A percentile compares a stretch with the other conserved stretches of the same genome.
Evolutionary conservation across 352 stramenopile species (phyloP).

Genomic region (Globisporangium cederbergense): DNA sequence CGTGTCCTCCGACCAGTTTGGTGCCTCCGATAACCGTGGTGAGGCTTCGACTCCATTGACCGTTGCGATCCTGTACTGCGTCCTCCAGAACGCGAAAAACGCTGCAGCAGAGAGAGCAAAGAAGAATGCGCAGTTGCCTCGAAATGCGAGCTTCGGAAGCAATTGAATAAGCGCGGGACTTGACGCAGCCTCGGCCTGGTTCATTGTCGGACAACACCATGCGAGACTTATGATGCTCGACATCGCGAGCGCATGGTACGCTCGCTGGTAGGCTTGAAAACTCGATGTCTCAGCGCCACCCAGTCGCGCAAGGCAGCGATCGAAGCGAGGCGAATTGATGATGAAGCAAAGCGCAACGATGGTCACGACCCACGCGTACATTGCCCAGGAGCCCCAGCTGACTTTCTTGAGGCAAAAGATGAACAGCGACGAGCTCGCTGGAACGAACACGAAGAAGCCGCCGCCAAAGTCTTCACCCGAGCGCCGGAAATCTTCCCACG

Average conservation of each 20-base stretch:
- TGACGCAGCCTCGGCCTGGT: slow-evolving; percentile 2
- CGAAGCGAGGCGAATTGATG: slow-evolving; percentile 39
- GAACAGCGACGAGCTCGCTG: slow-evolving; percentile 29
- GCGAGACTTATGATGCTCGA: slow-evolving; percentile 38
- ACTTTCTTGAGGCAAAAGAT: slow-evolving; percentile 28
- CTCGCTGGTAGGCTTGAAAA: slow-evolving; percentile 39
- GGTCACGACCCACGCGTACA: slow-evolving; percentile 38
- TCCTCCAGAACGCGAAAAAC: slow-evolving; percentile 40
- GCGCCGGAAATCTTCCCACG: slow-evolving; percentile 29
- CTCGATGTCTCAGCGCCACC: slow-evolving; percentile 24
- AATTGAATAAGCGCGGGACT: slow-evolving; percentile 6
- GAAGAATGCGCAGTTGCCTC: slow-evolving; percentile 32
- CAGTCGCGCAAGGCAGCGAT: slow-evolving; percentile 30
- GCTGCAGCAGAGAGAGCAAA: slow-evolving; percentile 16
- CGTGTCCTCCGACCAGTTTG: background rate
- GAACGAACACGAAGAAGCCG: slow-evolving; percentile 43
- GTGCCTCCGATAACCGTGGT: background rate
- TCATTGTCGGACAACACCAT: slow-evolving; percentile 28
- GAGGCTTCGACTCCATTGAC: slow-evolving; percentile 1
- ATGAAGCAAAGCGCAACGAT: slow-evolving; percentile 43
- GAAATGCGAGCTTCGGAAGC: slow-evolving; percentile 19
- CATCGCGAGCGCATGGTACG: slow-evolving; percentile 38
- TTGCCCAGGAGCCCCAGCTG: slow-evolving; percentile 26
- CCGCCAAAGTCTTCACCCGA: slow-evolving; percentile 33
- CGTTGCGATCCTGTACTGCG: slow-evolving; percentile 33